Conservation (phyloP, 495 filamentous ascomycete species). For the Clavariopsis aquatica region DNA sequence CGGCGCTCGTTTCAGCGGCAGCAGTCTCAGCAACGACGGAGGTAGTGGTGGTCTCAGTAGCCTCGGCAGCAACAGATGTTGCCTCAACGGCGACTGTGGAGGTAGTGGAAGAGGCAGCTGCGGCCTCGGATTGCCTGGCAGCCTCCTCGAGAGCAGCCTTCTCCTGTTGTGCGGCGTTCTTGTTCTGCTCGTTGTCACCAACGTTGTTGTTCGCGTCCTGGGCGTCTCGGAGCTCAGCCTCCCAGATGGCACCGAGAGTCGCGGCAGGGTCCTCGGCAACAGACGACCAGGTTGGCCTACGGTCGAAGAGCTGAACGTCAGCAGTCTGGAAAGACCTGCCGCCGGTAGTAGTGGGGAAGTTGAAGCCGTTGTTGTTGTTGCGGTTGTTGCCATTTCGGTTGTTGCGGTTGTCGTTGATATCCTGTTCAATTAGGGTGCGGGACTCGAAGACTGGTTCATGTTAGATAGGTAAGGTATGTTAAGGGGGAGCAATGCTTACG, state of each 20-base stretch:
- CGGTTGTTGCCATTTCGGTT: not conserved
- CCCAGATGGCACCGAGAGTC: constrained; percentile 19
- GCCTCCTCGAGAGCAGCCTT: constrained; percentile 7
- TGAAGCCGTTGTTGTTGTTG: not conserved
- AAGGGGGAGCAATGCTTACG: constrained; percentile 22
- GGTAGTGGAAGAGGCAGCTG: not conserved
- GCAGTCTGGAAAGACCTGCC: constrained; percentile 6
- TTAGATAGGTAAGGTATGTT: constrained; percentile 9
- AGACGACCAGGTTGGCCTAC: constrained; percentile 27
- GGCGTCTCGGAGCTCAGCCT: constrained; percentile 22
- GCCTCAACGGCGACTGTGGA: not conserved
- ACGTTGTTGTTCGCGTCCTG: constrained; percentile 12
- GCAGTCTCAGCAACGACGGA: not conserved
- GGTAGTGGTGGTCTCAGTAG: not conserved
- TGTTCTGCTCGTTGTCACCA: constrained; percentile 22
- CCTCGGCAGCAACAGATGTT: not conserved
- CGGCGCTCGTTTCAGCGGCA: not conserved
- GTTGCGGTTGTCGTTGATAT: constrained; percentile 7
- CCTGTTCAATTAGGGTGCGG: constrained; percentile 16
- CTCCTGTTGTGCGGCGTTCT: constrained; percentile 6
- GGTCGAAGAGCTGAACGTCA: constrained; percentile 28
- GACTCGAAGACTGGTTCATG: constrained; percentile 23
- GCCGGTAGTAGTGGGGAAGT: not conserved
- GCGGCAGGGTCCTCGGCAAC: constrained; percentile 33
- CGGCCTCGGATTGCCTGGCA: too few relatives aligned